Base-by-base conservation (phyloP, 2,329 filamentous ascomycete species). In the Penicillium sp. region DNA sequence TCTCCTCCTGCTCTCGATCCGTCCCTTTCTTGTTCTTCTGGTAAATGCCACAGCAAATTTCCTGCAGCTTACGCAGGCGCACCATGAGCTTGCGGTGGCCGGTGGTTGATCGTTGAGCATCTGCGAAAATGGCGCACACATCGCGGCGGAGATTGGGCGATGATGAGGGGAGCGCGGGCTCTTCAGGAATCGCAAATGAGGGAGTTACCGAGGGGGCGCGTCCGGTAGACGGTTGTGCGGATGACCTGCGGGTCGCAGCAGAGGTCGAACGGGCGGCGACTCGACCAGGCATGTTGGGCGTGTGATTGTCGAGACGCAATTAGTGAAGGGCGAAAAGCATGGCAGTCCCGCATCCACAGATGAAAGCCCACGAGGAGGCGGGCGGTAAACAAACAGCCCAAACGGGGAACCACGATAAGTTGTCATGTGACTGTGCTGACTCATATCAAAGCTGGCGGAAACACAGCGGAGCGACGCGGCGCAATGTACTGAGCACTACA, bases 71-170 rank as follows among this genome's bases (percentile, higher is more conserved):
- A 65, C 94, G 88, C 62, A 99, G 80, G 53, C 88, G 93, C 62
- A 97, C 90, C 4, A 90, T 89, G 0, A 97, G 84, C 74, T 98
- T 98, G 62, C 94, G 84, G 75, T 99, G 95, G 1, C 91, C 91
- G 1, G 93, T 92, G 0, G 91, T 96, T 1, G 91, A 96, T 69
- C 89, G 89, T 76, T 99, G 95, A 37, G 94, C 93, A 75, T 93
- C 90, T 66, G 85, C 84, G 72, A 93, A 93, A 52, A 92, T 84
- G 57, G 84, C 79, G 73, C 88, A 90, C 55, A 97, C 83, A 72
- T 91, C 89, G 38, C 83, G 84, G 70, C 93, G 90, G 67, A 97
- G 80, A 16, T 84, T 85, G 60, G 86, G 68, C 14, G 73, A 70
- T 26, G 74, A 70, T 57, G 75, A 71, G 33, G 78, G 77, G 26